Base-by-base conservation (phyloP, 345 rosid genomes). In the Turnera subulata region DNA sequence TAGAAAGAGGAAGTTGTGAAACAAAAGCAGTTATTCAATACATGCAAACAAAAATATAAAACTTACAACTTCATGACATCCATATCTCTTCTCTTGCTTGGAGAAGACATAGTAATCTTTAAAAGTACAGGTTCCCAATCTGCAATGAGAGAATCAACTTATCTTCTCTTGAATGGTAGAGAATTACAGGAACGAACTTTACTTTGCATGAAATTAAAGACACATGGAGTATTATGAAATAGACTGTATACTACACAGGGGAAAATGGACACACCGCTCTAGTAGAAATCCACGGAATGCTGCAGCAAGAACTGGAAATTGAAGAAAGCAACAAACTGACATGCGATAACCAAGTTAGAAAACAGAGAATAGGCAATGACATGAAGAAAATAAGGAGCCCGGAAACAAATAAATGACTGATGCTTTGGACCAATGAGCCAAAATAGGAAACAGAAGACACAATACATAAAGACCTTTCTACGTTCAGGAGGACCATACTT, bases 41-140 rank as follows among this genome's bases (percentile, higher is more conserved):
- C 49, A 21, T 15, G 39, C 2, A 46, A 14, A 56, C 10, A 22
- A 24, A 7, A 58, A 56, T 18, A 46, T 37, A 39, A 56, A 66
- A 72, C 80, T 77, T 67, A 77, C 85, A 80, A 48, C 63, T 80
- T 80, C 85, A 80, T 77, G 50, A 80, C 80, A 67, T 80, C 85
- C 76, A 80, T 80, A 54, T 77, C 82, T 64, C 80, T 77, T 59
- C 85, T 74, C 78, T 80, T 80, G 77, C 82, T 77, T 58, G 80
- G 82, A 64, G 85, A 80, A 50, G 82, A 69, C 85, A 80, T 75
- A 44, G 35, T 55, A 22, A 51, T 24, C 61, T 51, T 39, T 15
- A 7, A 40, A 37, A 25, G 50, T 48, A 25, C 25, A 21, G 55
- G 61, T 24, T n/a, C 38, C 32, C 15, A 59, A 37, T 55, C 61